Percentiles rank a stretch among this genome's conserved stretches.
phyloP scores from a whole-genome alignment of 2,329 filamentous ascomycete genomes.

The Chaetomiaceae sp. region DNA sequence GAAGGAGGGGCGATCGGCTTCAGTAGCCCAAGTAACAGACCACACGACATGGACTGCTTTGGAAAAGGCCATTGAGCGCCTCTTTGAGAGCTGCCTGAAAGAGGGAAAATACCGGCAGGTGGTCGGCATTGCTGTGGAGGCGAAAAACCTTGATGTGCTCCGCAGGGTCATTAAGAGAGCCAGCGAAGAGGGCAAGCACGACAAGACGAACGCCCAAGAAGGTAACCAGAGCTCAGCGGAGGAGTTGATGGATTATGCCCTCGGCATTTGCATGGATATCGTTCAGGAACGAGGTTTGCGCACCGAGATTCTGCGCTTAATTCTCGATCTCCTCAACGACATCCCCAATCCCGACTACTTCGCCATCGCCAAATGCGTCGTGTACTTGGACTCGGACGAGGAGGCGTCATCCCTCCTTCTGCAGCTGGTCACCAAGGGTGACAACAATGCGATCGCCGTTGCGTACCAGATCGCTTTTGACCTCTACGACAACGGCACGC shows the following conservation, averaged over 20 bases:
- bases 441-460: constrained; percentile 72
- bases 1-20: constrained; percentile 52
- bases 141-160: constrained; percentile 84
- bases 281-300: constrained; percentile 89
- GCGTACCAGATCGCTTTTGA: constrained; percentile 99
- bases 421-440: constrained; percentile 74
- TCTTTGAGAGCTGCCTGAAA: constrained; percentile 86
- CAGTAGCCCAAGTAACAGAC: constrained; percentile 63
- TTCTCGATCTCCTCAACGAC: constrained; percentile 91
- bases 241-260: constrained; percentile 92
- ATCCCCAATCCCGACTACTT: constrained; percentile 95
- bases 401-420: constrained; percentile 84
- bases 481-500: constrained; percentile 95
- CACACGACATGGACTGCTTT: constrained; percentile 73
- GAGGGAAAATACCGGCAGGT: constrained; percentile 91
- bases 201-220: constrained; percentile 55
- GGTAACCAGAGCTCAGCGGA: constrained; percentile 62
- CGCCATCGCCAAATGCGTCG: constrained; percentile 94
- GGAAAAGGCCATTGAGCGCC: constrained; percentile 76
- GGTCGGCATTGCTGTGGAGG: constrained; percentile 92
- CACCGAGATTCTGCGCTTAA: constrained; percentile 78
- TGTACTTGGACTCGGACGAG: constrained; percentile 88
- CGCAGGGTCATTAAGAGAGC: constrained; percentile 82
- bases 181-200: constrained; percentile 76
- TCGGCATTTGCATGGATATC: constrained; percentile 96